Evolutionary conservation across 768 basidiomycete species (phyloP).

Genomic region (Kwoniella dendrophila): DNA sequence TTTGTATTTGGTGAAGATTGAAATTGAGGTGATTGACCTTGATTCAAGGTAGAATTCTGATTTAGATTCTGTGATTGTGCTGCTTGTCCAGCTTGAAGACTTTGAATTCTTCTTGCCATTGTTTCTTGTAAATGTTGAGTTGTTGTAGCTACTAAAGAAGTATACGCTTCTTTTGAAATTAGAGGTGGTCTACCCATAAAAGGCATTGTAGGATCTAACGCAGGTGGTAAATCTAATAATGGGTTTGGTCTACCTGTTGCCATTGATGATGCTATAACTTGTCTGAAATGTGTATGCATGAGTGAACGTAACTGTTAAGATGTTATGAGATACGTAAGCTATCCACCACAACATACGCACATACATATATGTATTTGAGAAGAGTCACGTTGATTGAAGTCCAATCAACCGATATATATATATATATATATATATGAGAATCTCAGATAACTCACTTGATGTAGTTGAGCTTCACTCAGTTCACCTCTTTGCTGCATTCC

Average conservation of each 20-base stretch:
- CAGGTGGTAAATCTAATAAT: slow-evolving; percentile 16
- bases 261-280: slow-evolving; percentile 18
- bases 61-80: slow-evolving; percentile 1
- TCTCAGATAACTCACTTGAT: slow-evolving; percentile 14
- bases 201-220: slow-evolving; percentile 22
- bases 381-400: no score
- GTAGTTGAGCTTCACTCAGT: slow-evolving; percentile 10
- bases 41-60: not conserved
- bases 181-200: slow-evolving; percentile 15
- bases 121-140: slow-evolving; percentile 18
- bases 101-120: slow-evolving; percentile 5
- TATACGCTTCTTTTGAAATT: slow-evolving; percentile 21
- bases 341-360: not conserved
- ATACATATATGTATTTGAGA: not conserved
- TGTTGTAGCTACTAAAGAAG: slow-evolving; percentile 4
- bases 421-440: not conserved
- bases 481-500: slow-evolving; percentile 11
- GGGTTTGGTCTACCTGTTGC: slow-evolving; percentile 19
- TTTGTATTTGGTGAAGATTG: not conserved
- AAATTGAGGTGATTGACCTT: not conserved
- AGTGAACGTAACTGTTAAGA: slow-evolving; percentile 20
- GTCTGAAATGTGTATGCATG: slow-evolving; percentile 24
- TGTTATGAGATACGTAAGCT: not conserved
- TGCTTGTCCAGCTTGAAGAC: not conserved
- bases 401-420: no score